A percentile compares a stretch with the other conserved stretches of the same genome.
phyloP scores from a whole-genome alignment of 2,329 filamentous ascomycete genomes.

The Aspergillus piperis region DNA sequence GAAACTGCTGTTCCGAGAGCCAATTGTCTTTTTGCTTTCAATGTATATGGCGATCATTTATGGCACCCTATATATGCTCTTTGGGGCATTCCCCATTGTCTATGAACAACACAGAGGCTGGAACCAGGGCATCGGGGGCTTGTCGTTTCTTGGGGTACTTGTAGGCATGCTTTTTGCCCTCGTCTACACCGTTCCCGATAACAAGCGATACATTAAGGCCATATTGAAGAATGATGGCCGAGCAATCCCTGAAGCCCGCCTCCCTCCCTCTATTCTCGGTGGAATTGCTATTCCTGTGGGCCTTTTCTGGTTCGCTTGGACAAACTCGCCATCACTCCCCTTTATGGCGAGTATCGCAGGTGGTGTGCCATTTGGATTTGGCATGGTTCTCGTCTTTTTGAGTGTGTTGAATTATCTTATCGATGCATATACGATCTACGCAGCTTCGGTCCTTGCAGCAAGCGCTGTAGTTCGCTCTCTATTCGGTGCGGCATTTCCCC shows the following conservation, averaged over 20 bases:
- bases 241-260: slow-evolving; percentile 56
- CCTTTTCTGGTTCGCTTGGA: slow-evolving; percentile 63
- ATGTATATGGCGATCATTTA: slow-evolving; percentile 38
- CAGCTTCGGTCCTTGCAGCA: slow-evolving; percentile 46
- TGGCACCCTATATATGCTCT: slow-evolving; percentile 21
- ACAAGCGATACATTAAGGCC: slow-evolving; percentile 33
- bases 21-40: slow-evolving; percentile 53
- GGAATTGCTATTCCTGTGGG: slow-evolving; percentile 55
- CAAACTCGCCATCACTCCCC: slow-evolving; percentile 48
- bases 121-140: slow-evolving; percentile 47
- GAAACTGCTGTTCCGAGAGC: slow-evolving; percentile 52
- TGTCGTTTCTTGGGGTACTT: slow-evolving; percentile 50
- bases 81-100: slow-evolving; percentile 22
- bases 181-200: slow-evolving; percentile 41
- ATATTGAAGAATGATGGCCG: slow-evolving; percentile 19
- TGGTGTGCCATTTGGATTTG: slow-evolving; percentile 43
- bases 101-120: slow-evolving; percentile 33
- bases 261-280: slow-evolving; percentile 53
- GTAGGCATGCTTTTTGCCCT: slow-evolving; percentile 41
- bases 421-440: slow-evolving; percentile 47
- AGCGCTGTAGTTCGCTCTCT: slow-evolving; percentile 50
- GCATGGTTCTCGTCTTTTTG: slow-evolving; percentile 44
- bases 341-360: slow-evolving; percentile 38
- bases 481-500: slow-evolving; percentile 50
- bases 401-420: slow-evolving; percentile 46